Evolutionary conservation across 257 asterid species (phyloP), one percentile per base, ranked within the genome.

Genomic region (Jasminum sambac): DNA sequence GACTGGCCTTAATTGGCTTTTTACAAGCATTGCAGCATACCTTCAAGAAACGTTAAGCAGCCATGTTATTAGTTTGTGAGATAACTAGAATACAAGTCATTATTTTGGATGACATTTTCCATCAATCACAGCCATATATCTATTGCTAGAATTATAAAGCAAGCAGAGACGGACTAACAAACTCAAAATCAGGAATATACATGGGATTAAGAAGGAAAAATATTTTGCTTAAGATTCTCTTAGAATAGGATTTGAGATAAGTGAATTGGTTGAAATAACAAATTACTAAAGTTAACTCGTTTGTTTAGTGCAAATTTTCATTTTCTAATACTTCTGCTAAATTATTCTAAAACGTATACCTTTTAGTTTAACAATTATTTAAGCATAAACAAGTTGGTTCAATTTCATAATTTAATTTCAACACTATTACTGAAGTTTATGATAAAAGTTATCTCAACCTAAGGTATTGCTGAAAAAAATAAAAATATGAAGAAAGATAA

Each of bases 1-100:
- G 95, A 79, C 97, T 87, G 84, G 93, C 84, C 88, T 84, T 90
- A 85, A 92, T 81, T 80, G 97, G 96, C 93, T 87, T 92, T 90
- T 73, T 87, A 84, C 98, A 92, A 72, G 95, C 84, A 83, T 90
- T 92, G 84, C 98, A 92, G 87, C 86, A 76, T 64, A 92, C 98
- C 98, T 92, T 76, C 76, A 88, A 78, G 71, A 69, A 67, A 82
- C 68, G 74, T 63, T 24, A 72, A 67, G 76, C 63, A 81, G 24
- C 59, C 17, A 66, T 59, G 61, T 55, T 26, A 82, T 39, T 75
- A 72, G 55, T 78, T 73, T 63, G 42, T 63, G 44, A 23, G 60
- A 42, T 41, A 60, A 57, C 39, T 62, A 38, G 74, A 67, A 24
- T 62, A 36, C 48, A 10, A 67, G 67, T 70, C 37, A 66, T 64